Conservation (phyloP, 2,329 filamentous ascomycete genomes). For the Aspergillus hortae region DNA sequence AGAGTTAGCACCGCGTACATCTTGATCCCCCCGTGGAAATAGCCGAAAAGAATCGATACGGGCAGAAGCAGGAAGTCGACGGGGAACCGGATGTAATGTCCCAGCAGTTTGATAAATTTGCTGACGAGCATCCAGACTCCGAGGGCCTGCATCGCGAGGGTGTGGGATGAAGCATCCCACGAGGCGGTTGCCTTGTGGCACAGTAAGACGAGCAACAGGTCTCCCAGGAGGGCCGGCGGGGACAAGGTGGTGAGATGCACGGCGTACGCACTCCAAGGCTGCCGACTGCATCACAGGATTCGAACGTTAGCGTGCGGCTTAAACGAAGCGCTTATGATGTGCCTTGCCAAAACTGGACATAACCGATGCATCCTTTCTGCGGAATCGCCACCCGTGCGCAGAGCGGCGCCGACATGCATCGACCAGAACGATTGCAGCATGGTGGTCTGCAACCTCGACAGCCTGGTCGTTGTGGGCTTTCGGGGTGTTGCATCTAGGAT, state of each 20-base stretch:
- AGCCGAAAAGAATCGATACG: slow-evolving; percentile 85
- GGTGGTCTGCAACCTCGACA: no score
- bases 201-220: slow-evolving; percentile 67
- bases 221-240: slow-evolving; percentile 76
- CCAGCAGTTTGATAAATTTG: slow-evolving; percentile 87
- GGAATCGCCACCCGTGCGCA: background rate
- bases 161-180: slow-evolving; percentile 55
- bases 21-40: slow-evolving; percentile 90
- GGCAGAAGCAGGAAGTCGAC: slow-evolving; percentile 75
- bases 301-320: slow-evolving; percentile 24
- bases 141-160: slow-evolving; percentile 58
- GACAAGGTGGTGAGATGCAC: slow-evolving; percentile 90
- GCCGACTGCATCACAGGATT: slow-evolving; percentile 58
- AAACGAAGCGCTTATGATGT: slow-evolving; percentile 11
- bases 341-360: slow-evolving; percentile 11
- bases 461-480: no score
- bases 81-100: slow-evolving; percentile 80
- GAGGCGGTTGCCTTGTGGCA: slow-evolving; percentile 65
- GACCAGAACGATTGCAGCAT: no score
- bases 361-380: background rate
- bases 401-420: background rate
- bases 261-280: slow-evolving; percentile 90
- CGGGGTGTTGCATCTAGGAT: no score
- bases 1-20: slow-evolving; percentile 80
- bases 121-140: slow-evolving; percentile 77